Conservation (phyloP, 176 grass and related monocot species). For the Carex parvula region DNA sequence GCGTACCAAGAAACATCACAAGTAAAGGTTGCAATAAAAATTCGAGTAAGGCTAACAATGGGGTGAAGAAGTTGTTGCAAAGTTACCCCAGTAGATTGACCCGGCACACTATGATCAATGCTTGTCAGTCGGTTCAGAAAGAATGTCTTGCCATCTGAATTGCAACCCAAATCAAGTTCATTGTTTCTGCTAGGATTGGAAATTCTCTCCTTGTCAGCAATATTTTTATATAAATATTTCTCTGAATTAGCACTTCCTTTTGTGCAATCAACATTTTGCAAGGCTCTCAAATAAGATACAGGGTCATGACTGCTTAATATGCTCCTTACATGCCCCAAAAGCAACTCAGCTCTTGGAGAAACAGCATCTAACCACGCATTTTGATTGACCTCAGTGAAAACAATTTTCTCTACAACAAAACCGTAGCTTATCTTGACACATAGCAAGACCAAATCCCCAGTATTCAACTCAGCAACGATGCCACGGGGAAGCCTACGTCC, state of each 20-base stretch:
- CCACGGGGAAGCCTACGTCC: conserved; percentile 31
- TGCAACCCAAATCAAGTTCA: conserved; percentile 17
- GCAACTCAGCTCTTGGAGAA: conserved; percentile 45
- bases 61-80: conserved; percentile 75
- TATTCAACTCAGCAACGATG: conserved; percentile 25
- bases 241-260: not conserved
- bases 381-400: conserved; percentile 26
- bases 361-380: conserved; percentile 7
- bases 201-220: not conserved
- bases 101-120: conserved; percentile 15
- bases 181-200: not conserved
- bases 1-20: conserved; percentile 75
- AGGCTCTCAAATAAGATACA: conserved; percentile 55
- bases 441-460: conserved; percentile 9
- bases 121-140: conserved; percentile 57
- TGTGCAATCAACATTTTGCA: conserved; percentile 1
- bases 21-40: conserved; percentile 88
- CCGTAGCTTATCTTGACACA: conserved; percentile 26
- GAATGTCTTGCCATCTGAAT: conserved; percentile 82
- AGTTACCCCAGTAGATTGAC: conserved; percentile 42
- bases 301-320: conserved; percentile 57
- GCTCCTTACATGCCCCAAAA: conserved; percentile 48
- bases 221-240: conserved; percentile 8
- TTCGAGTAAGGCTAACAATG: conserved; percentile 42
- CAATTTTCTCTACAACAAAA: conserved; percentile 58